Evolutionary conservation across 495 filamentous ascomycete species (phyloP), one percentile per base, ranked within the genome.

Genomic region (Aspergillus wentii): DNA sequence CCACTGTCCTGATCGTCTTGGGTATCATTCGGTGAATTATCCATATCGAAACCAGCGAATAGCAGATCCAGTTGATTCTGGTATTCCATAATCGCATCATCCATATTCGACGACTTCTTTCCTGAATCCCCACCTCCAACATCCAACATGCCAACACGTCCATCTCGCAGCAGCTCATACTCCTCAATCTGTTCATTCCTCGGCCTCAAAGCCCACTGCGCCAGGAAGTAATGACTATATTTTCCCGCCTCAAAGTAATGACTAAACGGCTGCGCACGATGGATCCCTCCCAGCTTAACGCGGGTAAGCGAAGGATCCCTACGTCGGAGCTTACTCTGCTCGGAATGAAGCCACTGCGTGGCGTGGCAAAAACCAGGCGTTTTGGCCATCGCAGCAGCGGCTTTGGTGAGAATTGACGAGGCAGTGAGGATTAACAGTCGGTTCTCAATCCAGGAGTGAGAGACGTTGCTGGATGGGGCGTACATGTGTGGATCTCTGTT

Each of bases 191-290:
- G 45, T 17, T 42, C 39, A 0, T 21, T 10, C n/a, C 35, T 35
- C 1, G 28, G 10, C 3, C 42, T 27, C 11, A 44, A 31, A 1
- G 57, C 48, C 59, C 57, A 66, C 11, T 41, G 36, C 4, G 61
- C 50, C 8, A 66, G 41, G 38, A 66, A 63, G 36, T 53, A 66
- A 30, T 57, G 48, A 8, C 50, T 44, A 30, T 52, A 53, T 3
- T 43, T 41, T 1, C 55, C 61, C 2, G 41, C 17, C 8, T 66
- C 62, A 36, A 47, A 64, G 34, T 39, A 41, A 28, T 69, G 65
- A 31, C 56, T 62, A 41, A 48, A 64, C 3, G 65, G 66, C 37
- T 68, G 66, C 10, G 66, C 66, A 18, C 62, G 56, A 36, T 70
- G 66, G 36, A 66, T 65, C 5, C 66, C 66, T 16, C 62, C 62